phyloP scores from a whole-genome alignment of 805 yeast genomes.

The Lipomyces sp. region DNA sequence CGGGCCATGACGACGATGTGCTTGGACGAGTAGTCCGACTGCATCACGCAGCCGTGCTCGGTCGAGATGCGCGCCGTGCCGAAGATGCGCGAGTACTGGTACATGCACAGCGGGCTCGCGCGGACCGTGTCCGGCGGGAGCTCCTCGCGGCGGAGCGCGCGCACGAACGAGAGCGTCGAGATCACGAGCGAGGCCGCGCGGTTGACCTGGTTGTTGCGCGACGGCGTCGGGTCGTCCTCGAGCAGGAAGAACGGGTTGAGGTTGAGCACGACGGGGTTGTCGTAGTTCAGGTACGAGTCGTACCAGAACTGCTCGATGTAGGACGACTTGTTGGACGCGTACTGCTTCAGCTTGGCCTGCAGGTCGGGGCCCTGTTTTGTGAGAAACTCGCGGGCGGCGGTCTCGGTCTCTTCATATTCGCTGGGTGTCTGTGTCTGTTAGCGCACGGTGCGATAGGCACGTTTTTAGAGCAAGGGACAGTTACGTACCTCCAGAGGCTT shows the following conservation, averaged over 20 bases:
- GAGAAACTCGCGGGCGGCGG: constrained; percentile 57
- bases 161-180: constrained; percentile 72
- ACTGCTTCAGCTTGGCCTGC: constrained; percentile 62
- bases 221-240: constrained; percentile 83
- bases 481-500: constrained; percentile 61
- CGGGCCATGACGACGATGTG: constrained; percentile 80
- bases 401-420: constrained; percentile 61
- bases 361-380: constrained; percentile 53
- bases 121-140: constrained; percentile 67
- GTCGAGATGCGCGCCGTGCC: constrained; percentile 89
- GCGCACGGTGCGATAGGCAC: background rate
- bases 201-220: constrained; percentile 60
- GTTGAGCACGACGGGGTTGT: constrained; percentile 77
- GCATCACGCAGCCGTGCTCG: constrained; percentile 77
- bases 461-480: too few species aligned
- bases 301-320: constrained; percentile 95
- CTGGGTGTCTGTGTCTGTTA: constrained; percentile 45
- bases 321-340: constrained; percentile 62
- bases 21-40: constrained; percentile 68
- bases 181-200: constrained; percentile 77
- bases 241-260: constrained; percentile 85
- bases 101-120: constrained; percentile 78
- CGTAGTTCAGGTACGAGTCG: constrained; percentile 82
- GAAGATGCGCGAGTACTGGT: constrained; percentile 80
- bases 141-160: constrained; percentile 72